phyloP scores from a whole-genome alignment of 345 rosid species.

The Laguncularia racemosa region DNA sequence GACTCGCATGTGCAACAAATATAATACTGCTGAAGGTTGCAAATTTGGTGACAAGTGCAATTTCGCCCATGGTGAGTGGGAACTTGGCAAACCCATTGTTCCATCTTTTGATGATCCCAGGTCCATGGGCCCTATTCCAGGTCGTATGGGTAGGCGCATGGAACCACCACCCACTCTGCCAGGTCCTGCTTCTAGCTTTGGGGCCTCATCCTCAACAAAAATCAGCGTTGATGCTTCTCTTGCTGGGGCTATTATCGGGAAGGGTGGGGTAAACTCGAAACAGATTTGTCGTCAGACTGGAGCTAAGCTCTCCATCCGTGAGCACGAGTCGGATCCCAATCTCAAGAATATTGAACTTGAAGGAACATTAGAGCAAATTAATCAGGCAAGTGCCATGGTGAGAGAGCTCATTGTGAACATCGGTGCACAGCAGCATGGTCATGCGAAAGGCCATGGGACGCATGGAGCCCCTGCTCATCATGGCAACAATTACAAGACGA shows the following conservation, averaged over 20 bases:
- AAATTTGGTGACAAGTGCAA: conserved; percentile 78
- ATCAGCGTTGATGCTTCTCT: conserved; percentile 88
- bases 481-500: conserved; percentile 68
- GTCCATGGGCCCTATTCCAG: conserved; percentile 29
- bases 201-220: conserved; percentile 84
- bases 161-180: conserved; percentile 34
- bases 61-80: conserved; percentile 88
- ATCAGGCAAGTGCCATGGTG: conserved; percentile 94
- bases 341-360: conserved; percentile 88
- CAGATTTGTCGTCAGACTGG: conserved; percentile 85
- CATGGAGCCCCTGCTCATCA: conserved; percentile 10
- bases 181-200: conserved; percentile 72
- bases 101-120: conserved; percentile 59
- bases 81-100: conserved; percentile 49
- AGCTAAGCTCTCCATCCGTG: conserved; percentile 81
- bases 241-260: conserved; percentile 94
- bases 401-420: conserved; percentile 72
- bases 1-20: conserved; percentile 60
- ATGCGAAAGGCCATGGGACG: conserved; percentile 16
- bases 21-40: conserved; percentile 75
- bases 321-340: conserved; percentile 73
- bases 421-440: conserved; percentile 33
- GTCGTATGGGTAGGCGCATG: conserved; percentile 43
- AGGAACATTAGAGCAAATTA: conserved; percentile 95
- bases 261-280: conserved; percentile 87